Evolutionary conservation across 2,329 filamentous ascomycete species (phyloP), one percentile per base, ranked within the genome.

Genomic region (Sphaerulina musiva): DNA sequence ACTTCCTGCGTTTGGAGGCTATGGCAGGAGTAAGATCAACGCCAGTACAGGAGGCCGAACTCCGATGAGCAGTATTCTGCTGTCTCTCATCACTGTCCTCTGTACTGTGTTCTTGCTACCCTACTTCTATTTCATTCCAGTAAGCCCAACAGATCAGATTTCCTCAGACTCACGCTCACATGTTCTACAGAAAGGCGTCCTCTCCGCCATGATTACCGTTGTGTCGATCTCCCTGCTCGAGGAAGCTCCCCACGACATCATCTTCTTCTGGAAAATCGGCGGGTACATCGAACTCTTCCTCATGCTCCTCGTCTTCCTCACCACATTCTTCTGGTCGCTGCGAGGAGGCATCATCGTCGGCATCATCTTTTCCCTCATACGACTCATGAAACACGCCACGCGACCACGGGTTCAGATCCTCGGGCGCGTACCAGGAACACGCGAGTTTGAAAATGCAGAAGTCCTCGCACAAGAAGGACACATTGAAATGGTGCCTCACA

Each of bases 1-100:
- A 17, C 77, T 98, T 20, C 93, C 93, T 6, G 88, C 89, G 0
- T 98, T 98, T 76, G 93, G 93, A 14, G 93, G 93, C 7, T 98
- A 98, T 68, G 93, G 91, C 8, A 80, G 93, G 68, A 96, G 90
- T 72, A 97, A 97, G 71, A 87, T 98, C 62, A 97, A 96, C 73
- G 85, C 85, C 60, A 87, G 87, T 47, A 97, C 93, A 1, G 93
- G 93, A 36, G 92, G 89, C 31, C 88, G 85, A 69, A 96, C 88
- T 1, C 92, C 92, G 0, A 95, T 97, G 87, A 93, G 87, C 72
- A 95, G 88, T 59, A 81, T 98, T 38, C 82, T 97, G 47, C 73
- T 98, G 52, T 90, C 87, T 57, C 60, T 91, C 41, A 87, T 97
- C 64, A 89, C 92, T 0, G 74, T 96, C 20, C 72, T 95, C 46